These are phyloP conservation scores for Fraxinus paxiana DNA, from an alignment of 305 asterid genomes.

Conservation along the genomic window DNA sequence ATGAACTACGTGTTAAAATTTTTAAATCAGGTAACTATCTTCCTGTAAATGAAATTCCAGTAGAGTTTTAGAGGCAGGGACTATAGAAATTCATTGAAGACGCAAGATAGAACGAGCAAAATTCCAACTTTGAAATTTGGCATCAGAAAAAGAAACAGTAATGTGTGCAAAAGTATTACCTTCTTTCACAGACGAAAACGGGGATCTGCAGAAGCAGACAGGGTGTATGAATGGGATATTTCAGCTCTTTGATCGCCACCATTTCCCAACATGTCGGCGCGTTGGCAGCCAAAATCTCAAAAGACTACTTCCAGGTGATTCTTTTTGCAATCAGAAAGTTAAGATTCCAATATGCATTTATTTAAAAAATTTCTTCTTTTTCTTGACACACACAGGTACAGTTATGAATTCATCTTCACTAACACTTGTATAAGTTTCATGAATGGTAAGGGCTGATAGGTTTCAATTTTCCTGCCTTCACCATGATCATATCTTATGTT, in stretches of 20 bases:
- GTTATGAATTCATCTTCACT: not conserved
- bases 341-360: not conserved
- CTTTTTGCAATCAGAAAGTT: not conserved
- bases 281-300: conserved; percentile 45
- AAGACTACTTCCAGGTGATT: conserved; percentile 61
- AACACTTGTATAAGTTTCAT: not conserved
- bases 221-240: conserved; percentile 95
- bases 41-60: conserved; percentile 12
- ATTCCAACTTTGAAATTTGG: conserved; percentile 9
- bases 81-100: conserved; percentile 11
- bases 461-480: not conserved
- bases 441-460: not conserved
- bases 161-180: conserved; percentile 54
- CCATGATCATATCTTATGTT: not conserved
- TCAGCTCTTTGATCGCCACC: conserved; percentile 75
- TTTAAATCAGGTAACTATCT: conserved; percentile 32
- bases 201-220: conserved; percentile 68
- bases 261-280: conserved; percentile 57
- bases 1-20: conserved; percentile 22
- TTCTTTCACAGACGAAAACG: conserved; percentile 44
- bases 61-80: conserved; percentile 2
- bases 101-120: conserved; percentile 19
- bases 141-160: conserved; percentile 19
- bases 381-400: not conserved
- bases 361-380: not conserved